Evolutionary conservation across 73 alveolate species (phyloP).

Genomic region (Symbiodinium pilosum): DNA sequence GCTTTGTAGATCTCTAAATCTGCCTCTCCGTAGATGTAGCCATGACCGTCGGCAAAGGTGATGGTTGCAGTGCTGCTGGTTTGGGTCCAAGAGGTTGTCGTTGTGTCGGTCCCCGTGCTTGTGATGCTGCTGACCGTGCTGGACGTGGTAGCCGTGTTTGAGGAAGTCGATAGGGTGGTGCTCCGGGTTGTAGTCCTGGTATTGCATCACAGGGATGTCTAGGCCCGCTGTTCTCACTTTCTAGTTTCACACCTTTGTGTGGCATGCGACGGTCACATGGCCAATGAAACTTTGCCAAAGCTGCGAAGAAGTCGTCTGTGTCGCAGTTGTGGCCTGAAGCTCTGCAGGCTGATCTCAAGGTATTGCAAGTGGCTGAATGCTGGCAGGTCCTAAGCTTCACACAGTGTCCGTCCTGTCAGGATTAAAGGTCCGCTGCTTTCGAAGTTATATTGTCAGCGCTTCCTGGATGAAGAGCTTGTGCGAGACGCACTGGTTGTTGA

Average conservation of each 20-base stretch:
- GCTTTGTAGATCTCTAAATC: not conserved
- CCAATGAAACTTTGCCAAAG: not conserved
- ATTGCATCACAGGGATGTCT: too few relatives aligned
- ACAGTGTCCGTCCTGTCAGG: not conserved
- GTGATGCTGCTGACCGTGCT: not conserved
- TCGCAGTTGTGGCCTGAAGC: not conserved
- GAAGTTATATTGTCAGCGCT: too few relatives aligned
- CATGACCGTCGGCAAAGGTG: conserved; percentile 37
- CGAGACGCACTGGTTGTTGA: not conserved
- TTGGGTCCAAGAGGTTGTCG: not conserved
- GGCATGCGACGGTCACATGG: not conserved
- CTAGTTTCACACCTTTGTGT: conserved; percentile 1
- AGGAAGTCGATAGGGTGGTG: not conserved
- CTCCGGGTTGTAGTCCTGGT: not conserved
- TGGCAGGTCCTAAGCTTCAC: too few relatives aligned
- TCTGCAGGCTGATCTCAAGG: not conserved
- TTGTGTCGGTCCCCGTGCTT: not conserved
- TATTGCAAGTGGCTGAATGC: too few relatives aligned
- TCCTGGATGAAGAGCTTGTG: conserved; percentile 2
- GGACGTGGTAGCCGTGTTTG: not conserved
- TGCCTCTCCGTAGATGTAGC: conserved; percentile 56
- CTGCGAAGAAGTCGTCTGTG: not conserved
- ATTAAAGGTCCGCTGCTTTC: too few relatives aligned
- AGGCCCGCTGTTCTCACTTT: too few relatives aligned
- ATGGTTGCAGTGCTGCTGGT: conserved; percentile 3